phyloP scores from a whole-genome alignment of 2,329 filamentous ascomycete genomes.

The Corynespora cassiicola region DNA sequence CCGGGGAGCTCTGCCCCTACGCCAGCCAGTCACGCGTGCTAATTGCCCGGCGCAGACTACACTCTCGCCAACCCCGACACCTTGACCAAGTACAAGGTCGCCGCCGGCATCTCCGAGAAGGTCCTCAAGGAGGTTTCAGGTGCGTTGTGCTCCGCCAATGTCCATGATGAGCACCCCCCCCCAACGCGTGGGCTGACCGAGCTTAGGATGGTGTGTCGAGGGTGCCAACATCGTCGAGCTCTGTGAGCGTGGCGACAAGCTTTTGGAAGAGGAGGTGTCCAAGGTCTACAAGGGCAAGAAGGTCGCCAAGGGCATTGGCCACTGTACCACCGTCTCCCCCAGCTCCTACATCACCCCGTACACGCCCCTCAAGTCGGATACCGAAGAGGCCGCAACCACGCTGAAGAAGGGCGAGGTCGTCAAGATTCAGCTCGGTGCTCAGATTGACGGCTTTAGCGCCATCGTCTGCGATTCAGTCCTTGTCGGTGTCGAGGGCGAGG shows the following conservation, averaged over 20 bases:
- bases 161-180: conserved; percentile 4
- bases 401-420: conserved; percentile 86
- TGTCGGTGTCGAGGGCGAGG: conserved; percentile 68
- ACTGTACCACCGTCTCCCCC: conserved; percentile 94
- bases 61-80: conserved; percentile 90
- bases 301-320: conserved; percentile 89
- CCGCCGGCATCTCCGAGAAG: conserved; percentile 93
- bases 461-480: conserved; percentile 95
- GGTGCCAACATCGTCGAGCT: conserved; percentile 92
- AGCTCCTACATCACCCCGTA: conserved; percentile 95
- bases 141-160: conserved; percentile 39
- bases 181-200: conserved; percentile 29
- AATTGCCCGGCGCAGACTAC: conserved; percentile 68
- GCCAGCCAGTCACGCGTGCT: conserved; percentile 30
- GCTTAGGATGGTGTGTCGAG: conserved; percentile 71
- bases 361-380: conserved; percentile 87
- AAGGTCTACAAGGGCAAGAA: conserved; percentile 99
- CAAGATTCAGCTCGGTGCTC: conserved; percentile 98
- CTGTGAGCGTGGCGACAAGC: conserved; percentile 94
- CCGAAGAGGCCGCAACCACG: conserved; percentile 79
- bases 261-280: conserved; percentile 88
- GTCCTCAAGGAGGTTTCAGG: conserved; percentile 83
- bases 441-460: conserved; percentile 95
- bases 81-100: conserved; percentile 98
- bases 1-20: conserved; percentile 9